phyloP scores from a whole-genome alignment of 441 rosid genomes.

The Corymbia citriodora region DNA sequence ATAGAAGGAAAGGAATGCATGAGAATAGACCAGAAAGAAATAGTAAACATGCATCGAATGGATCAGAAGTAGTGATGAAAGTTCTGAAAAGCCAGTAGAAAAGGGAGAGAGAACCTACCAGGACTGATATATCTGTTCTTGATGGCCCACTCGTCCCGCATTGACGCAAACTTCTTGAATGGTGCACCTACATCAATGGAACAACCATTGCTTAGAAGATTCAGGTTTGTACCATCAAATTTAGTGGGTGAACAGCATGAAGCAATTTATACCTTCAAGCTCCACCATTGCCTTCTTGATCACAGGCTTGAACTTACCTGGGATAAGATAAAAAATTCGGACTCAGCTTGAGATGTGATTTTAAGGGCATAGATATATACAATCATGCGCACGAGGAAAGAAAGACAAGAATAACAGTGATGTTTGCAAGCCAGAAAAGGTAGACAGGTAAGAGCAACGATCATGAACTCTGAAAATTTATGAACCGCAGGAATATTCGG shows the following conservation, averaged over 20 bases:
- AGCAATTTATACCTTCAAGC: slow-evolving; percentile 56
- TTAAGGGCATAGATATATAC: neutral
- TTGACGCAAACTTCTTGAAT: slow-evolving; percentile 68
- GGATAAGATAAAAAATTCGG: neutral
- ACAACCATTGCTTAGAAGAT: neutral
- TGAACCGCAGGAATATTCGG: neutral
- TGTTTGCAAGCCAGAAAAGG: neutral
- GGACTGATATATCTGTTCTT: slow-evolving; percentile 86
- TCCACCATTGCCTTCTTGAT: slow-evolving; percentile 99
- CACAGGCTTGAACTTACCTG: slow-evolving; percentile 95
- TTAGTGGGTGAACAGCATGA: neutral
- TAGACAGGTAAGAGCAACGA: neutral
- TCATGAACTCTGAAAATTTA: neutral
- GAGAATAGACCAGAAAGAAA: neutral
- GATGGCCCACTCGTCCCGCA: slow-evolving; percentile 83
- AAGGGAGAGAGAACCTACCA: slow-evolving; percentile 37
- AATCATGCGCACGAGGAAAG: neutral
- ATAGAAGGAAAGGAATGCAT: neutral
- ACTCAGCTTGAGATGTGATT: neutral
- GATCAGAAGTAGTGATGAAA: neutral
- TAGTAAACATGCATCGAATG: neutral
- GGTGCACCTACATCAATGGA: slow-evolving; percentile 58
- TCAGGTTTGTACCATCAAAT: neutral
- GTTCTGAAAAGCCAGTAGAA: neutral
- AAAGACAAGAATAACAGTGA: neutral